Evolutionary conservation across 345 rosid species (phyloP), one percentile per base, ranked within the genome.

Genomic region (Nasturtium officinale): DNA sequence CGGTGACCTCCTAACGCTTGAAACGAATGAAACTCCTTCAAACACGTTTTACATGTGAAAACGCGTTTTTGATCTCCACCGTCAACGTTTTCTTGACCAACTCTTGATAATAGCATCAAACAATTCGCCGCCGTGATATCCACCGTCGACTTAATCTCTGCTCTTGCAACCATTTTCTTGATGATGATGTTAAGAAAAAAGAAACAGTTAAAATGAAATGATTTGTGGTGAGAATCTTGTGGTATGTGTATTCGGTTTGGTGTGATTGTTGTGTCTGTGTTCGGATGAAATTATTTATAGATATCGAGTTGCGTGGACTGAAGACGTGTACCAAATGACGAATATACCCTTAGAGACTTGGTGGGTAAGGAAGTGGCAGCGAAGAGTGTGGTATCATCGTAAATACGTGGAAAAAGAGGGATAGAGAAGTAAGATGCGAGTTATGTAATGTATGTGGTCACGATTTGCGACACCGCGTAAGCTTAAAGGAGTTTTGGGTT

Each of bases 1-100:
- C 96, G 87, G 82, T 94, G 98, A 4, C 98, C 98, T 0, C 98
- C 98, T 5, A 94, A 68, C 0, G 98, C 98, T 78, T 94, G 98
- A 57, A 94, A 94, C 28, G 98, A 87, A 15, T 85, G 58, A 72
- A 94, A 94, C 63, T 78, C 73, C 63, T 66, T 85, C 82, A 87
- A 69, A 71, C 98, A 94, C 20, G 97, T 91, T 73, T 89, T 94
- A 87, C 98, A 94, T 0, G 85, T 38, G 69, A 94, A 91, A 13
- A 78, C 79, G 46, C 94, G 89, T 72, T 30, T 57, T 21, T 35
- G 10, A 46, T 69, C 45, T 5, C 58, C 59, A 53, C 59, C 75
- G 51, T 33, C 16, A 0, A 54, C 18, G 60, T 64, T 46, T 18
- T 61, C 74, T 70, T 83, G 70, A 16, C 90, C 93, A 2, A 93